Evolutionary conservation across 306 rosid species (phyloP).

Genomic region (Calophaca sinica): DNA sequence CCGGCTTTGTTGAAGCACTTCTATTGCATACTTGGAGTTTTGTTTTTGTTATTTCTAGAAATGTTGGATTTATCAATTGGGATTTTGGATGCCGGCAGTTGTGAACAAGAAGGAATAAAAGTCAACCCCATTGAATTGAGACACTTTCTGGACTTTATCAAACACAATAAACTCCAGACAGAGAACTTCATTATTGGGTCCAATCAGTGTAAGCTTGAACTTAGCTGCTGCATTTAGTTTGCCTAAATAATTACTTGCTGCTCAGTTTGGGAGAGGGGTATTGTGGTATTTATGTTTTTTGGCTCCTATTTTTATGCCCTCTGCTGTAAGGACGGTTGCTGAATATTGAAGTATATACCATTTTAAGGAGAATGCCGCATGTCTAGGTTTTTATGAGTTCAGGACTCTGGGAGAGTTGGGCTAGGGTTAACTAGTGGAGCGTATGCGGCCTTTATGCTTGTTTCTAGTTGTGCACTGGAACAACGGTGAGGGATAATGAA

Average conservation of each 20-base stretch:
- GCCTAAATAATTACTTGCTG: slow-evolving; percentile 8
- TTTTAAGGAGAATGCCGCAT: background rate
- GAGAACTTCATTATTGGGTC: slow-evolving; percentile 78
- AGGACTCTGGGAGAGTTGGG: slow-evolving; percentile 27
- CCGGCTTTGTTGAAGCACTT: slow-evolving; percentile 15
- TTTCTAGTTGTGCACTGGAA: slow-evolving; percentile 9
- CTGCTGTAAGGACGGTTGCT: background rate
- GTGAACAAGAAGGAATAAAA: slow-evolving; percentile 85
- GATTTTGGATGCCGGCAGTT: slow-evolving; percentile 60
- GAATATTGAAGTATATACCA: slow-evolving; percentile 1
- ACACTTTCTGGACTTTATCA: slow-evolving; percentile 71
- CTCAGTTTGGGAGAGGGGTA: background rate
- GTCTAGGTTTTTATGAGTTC: slow-evolving; percentile 9
- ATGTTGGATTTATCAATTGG: slow-evolving; percentile 41
- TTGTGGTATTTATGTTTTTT: slow-evolving; percentile 23
- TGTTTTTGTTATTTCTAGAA: slow-evolving; percentile 36
- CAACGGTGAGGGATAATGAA: background rate
- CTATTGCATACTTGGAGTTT: slow-evolving; percentile 13
- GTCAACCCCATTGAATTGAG: slow-evolving; percentile 71
- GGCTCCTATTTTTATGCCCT: background rate
- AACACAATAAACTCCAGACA: slow-evolving; percentile 66
- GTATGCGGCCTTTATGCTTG: slow-evolving; percentile 3
- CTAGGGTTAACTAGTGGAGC: slow-evolving; percentile 20
- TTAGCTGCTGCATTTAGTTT: slow-evolving; percentile 30
- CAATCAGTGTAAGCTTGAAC: slow-evolving; percentile 70